phyloP scores from a whole-genome alignment of 805 yeast genomes.

The Starmerella bacillaris region DNA sequence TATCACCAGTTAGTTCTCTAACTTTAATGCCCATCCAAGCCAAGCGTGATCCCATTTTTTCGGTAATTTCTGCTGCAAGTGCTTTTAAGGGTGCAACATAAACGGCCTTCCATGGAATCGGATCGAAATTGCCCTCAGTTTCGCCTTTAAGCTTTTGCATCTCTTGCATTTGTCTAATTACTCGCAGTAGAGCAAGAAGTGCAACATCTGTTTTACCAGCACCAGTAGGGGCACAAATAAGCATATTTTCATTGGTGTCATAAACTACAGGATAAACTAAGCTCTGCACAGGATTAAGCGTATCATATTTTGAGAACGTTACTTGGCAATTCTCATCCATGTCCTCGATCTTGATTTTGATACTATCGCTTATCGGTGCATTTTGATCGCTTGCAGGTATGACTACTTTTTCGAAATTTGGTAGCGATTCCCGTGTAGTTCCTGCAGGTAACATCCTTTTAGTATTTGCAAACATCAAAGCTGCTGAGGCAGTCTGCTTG shows the following conservation, averaged over 20 bases:
- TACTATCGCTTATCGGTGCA: neutral
- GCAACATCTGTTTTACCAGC: conserved; percentile 97
- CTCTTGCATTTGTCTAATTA: conserved; percentile 28
- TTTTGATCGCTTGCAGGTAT: conserved; percentile 39
- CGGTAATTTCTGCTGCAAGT: conserved; percentile 89
- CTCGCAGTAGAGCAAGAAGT: conserved; percentile 55
- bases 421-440: conserved; percentile 30
- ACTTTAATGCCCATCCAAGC: conserved; percentile 76
- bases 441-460: conserved; percentile 68
- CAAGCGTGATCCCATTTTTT: conserved; percentile 59
- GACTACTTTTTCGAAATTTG: conserved; percentile 57
- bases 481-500: conserved; percentile 47
- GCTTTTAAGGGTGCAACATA: conserved; percentile 92
- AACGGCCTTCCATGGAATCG: conserved; percentile 63
- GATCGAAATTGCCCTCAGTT: conserved; percentile 48
- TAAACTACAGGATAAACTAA: conserved; percentile 84
- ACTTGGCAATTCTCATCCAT: conserved; percentile 67
- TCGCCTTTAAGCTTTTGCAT: no score
- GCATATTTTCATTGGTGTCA: conserved; percentile 82
- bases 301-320: conserved; percentile 61
- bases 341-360: conserved; percentile 32
- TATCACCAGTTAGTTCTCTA: conserved; percentile 83
- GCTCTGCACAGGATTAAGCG: conserved; percentile 75
- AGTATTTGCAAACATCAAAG: conserved; percentile 63
- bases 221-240: conserved; percentile 95